Conservation (phyloP, 2,329 filamentous ascomycete species). For the Aureobasidium uvarum region DNA sequence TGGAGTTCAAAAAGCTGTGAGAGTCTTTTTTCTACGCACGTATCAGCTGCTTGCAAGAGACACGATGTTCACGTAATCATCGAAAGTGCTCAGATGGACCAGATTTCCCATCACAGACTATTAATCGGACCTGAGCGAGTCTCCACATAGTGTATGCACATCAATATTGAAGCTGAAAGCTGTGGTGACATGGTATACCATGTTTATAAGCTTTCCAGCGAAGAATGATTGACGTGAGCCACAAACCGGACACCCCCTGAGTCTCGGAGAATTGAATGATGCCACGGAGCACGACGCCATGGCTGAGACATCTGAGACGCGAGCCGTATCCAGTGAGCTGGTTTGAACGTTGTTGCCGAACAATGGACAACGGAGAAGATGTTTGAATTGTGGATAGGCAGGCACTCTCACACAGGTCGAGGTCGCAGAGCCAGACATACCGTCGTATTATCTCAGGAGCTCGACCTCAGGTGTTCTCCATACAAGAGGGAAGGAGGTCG, state of each 20-base stretch:
- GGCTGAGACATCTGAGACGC: constrained; percentile 23
- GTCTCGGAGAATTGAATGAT: constrained; percentile 11
- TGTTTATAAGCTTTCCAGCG: constrained; percentile 22
- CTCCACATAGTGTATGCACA: constrained; percentile 21
- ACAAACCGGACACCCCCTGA: constrained; percentile 10
- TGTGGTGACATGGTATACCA: constrained; percentile 13
- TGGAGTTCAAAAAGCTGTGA: not conserved
- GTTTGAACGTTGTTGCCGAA: constrained; percentile 23
- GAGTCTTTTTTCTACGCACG: not conserved
- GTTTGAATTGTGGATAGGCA: not conserved
- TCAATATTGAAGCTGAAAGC: constrained; percentile 9
- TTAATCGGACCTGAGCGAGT: constrained; percentile 7
- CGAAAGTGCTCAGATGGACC: constrained; percentile 1
- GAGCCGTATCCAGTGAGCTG: constrained; percentile 13
- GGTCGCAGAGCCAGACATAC: constrained; percentile 20
- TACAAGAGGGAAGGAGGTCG: not conserved
- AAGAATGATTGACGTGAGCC: constrained; percentile 8
- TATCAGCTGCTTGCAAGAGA: not conserved
- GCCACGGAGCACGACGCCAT: not conserved
- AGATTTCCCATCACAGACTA: constrained; percentile 4
- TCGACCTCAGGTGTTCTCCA: not conserved
- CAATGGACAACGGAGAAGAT: constrained; percentile 22
- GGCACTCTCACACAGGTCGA: constrained; percentile 10
- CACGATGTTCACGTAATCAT: not conserved
- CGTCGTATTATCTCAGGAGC: constrained; percentile 1